Conservation (phyloP, 345 rosid genomes). For the Dovyalis caffra region DNA sequence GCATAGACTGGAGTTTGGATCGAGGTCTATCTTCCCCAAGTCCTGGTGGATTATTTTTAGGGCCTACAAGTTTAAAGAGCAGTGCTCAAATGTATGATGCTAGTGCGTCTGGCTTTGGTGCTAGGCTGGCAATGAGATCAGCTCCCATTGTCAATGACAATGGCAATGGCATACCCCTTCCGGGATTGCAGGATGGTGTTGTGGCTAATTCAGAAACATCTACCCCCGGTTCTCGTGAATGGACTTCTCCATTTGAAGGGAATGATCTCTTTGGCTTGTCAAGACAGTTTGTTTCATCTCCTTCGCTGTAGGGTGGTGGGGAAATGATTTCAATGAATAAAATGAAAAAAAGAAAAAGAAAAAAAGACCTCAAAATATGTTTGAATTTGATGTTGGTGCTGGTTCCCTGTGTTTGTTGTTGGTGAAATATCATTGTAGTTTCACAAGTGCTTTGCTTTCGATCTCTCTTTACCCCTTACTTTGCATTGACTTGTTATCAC, state of each 20-base stretch:
- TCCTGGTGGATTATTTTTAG: constrained; percentile 44
- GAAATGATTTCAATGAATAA: background rate
- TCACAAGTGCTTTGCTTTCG: background rate
- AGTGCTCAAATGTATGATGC: constrained; percentile 37
- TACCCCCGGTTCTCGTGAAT: constrained; percentile 51
- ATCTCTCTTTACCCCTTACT: background rate
- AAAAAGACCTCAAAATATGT: constrained; percentile 34
- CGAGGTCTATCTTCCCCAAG: constrained; percentile 44
- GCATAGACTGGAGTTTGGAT: constrained; percentile 81
- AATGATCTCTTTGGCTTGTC: constrained; percentile 86
- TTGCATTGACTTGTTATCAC: background rate
- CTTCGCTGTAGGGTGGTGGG: constrained; percentile 55
- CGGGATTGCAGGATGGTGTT: constrained; percentile 46
- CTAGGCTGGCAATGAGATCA: constrained; percentile 43
- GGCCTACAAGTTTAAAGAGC: constrained; percentile 33
- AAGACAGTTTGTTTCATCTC: constrained; percentile 77
- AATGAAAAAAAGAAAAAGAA: background rate
- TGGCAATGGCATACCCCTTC: constrained; percentile 36
- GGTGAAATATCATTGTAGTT: constrained; percentile 20
- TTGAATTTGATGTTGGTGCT: constrained; percentile 47
- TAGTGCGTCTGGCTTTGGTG: constrained; percentile 32
- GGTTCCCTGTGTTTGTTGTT: constrained; percentile 30
- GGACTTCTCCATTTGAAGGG: constrained; percentile 93
- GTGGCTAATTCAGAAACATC: constrained; percentile 38
- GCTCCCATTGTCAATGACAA: constrained; percentile 38